Conservation (phyloP, 768 basidiomycete genomes). For the Hericium erinaceus region DNA sequence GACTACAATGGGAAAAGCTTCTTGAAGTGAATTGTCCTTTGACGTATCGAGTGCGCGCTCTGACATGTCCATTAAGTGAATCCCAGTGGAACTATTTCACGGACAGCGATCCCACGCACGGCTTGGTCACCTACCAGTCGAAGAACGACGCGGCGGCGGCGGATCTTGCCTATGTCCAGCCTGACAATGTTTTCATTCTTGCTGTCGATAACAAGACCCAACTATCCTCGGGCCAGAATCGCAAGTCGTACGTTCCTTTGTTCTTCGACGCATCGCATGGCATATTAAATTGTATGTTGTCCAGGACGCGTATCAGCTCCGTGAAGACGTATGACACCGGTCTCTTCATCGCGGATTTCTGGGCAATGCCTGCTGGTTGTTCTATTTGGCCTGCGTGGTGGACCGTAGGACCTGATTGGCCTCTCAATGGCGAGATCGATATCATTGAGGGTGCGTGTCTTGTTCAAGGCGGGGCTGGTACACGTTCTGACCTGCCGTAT, state of each 20-base stretch:
- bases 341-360: conserved; percentile 24
- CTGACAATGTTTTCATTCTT: background rate
- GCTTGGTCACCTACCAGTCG: conserved; percentile 1
- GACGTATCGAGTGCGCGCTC: too few relatives aligned
- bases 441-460: conserved; percentile 17
- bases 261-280: background rate
- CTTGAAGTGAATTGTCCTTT: background rate
- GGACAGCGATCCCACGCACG: background rate
- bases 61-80: too few relatives aligned
- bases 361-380: conserved; percentile 22
- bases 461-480: background rate
- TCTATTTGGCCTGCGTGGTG: conserved; percentile 22
- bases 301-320: conserved; percentile 21
- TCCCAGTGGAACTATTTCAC: background rate
- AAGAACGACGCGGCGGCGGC: background rate
- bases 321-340: conserved; percentile 20
- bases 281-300: background rate
- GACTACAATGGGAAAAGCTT: background rate
- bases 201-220: conserved; percentile 5
- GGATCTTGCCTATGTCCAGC: conserved; percentile 3
- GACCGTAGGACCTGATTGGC: conserved; percentile 19
- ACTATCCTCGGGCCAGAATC: background rate
- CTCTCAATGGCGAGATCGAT: conserved; percentile 26
- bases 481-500: background rate
- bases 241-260: conserved; percentile 6